Evolutionary conservation across 2,329 filamentous ascomycete genomes (phyloP).

Genomic region (Triangularia setosa): DNA sequence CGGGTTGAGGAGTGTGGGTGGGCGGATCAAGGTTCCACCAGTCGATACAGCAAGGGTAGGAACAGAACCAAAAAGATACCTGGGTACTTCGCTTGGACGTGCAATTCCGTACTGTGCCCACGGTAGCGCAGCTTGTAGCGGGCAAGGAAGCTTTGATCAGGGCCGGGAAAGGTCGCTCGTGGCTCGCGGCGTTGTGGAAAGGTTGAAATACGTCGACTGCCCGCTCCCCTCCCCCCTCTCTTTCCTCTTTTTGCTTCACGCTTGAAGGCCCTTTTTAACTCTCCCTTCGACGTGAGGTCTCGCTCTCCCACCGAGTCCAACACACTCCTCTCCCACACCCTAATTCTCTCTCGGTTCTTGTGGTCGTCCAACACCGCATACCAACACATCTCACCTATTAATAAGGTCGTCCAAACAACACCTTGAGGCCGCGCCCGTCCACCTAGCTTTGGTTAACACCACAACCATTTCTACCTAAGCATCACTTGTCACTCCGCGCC

Average conservation of each 20-base stretch:
- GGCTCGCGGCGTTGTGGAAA: conserved; percentile 19
- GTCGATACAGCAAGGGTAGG: neutral
- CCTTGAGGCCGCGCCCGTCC: conserved; percentile 15
- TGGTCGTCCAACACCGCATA: conserved; percentile 15
- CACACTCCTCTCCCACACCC: conserved; percentile 22
- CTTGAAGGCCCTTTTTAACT: conserved; percentile 46
- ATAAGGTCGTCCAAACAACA: conserved; percentile 25
- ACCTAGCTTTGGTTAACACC: conserved; percentile 15
- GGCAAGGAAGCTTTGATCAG: conserved; percentile 20
- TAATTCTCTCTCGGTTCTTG: conserved; percentile 20
- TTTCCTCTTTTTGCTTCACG: conserved; percentile 40
- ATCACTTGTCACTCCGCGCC: conserved; percentile 16
- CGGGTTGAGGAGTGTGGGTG: neutral
- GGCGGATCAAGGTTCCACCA: neutral
- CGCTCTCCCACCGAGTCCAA: conserved; percentile 23
- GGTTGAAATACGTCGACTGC: conserved; percentile 28
- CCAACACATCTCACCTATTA: conserved; percentile 22
- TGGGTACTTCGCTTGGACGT: conserved; percentile 19
- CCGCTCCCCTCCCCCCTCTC: conserved; percentile 22
- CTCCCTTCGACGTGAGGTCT: conserved; percentile 48
- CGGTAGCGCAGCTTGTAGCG: conserved; percentile 14
- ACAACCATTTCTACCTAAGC: conserved; percentile 16
- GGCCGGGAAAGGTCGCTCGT: conserved; percentile 23
- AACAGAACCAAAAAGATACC: neutral
- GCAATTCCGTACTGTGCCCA: conserved; percentile 20